Base-by-base conservation (phyloP, 1,284 basidiomycete species). In the Pyrrhoderma noxium region DNA sequence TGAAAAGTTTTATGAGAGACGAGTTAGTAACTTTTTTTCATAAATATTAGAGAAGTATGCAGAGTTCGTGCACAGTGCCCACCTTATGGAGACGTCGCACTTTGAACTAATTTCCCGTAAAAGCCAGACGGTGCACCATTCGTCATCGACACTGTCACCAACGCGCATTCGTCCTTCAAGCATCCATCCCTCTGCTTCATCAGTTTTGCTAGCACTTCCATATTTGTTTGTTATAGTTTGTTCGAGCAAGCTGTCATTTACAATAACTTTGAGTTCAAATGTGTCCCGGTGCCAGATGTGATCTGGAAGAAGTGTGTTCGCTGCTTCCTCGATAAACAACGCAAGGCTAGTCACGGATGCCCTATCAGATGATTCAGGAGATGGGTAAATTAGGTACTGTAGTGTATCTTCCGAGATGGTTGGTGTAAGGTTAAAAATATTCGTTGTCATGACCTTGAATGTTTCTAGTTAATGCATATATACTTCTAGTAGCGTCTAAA, bases 41-140 rank as follows among this genome's bases (percentile, higher is more conserved):
- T 14, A 5, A 14, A 40, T n/a, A 3, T 52, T 57, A 5, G 52
- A 36, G 49, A 22, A 51, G 52, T 51, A 21, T 43, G 50, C 36
- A 49, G 0, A 46, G 27, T 31, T 11, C 11, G 27, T 5, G 11
- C 11, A 5, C 5, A 5, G 53, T 14, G 48, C 72, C 47, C 59
- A 88, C 87, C 85, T 84, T 50, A 93, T 75, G 8, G 79, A 79
- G 40, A 89, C 70, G 58, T 90, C 83, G 84, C 88, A 93, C 55
- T 77, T 79, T 45, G 71, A 68, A 55, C 82, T 87, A 51, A 94
- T 74, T 66, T 90, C 77, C 58, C 74, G 74, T 56, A 96, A 68
- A 35, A 97, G 71, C 89, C 91, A 98, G 13, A 95, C 90, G 14
- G 80, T 76, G 62, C 85, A 86, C 94, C 94, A 98, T 68, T 98